A percentile compares a stretch with the other conserved stretches of the same genome.
phyloP scores from a whole-genome alignment of 441 rosid genomes.

The Cnidoscolus chayamansa region DNA sequence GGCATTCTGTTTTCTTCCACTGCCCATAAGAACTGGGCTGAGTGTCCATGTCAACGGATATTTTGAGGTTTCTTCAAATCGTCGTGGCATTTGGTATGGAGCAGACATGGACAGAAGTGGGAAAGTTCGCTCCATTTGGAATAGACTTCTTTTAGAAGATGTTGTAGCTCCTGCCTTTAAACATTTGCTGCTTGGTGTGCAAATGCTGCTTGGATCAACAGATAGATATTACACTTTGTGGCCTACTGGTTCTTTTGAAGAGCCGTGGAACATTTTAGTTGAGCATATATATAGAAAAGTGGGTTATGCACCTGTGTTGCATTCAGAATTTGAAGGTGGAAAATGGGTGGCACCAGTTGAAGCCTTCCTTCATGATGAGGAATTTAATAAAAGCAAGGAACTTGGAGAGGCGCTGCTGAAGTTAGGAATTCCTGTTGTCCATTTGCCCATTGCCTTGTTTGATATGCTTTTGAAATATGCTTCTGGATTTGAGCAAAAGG shows the following conservation, averaged over 20 bases:
- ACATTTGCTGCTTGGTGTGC: constrained; percentile 66
- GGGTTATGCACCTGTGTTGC: constrained; percentile 59
- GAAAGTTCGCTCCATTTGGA: constrained; percentile 92
- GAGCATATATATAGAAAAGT: constrained; percentile 73
- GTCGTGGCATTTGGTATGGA: constrained; percentile 99
- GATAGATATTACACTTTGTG: constrained; percentile 70
- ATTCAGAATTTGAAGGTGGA: constrained; percentile 72
- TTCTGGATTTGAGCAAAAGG: constrained; percentile 65
- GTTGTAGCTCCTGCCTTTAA: constrained; percentile 74
- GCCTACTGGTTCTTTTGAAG: constrained; percentile 90
- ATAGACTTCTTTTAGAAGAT: constrained; percentile 93
- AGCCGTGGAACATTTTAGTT: constrained; percentile 92
- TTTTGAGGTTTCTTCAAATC: constrained; percentile 97
- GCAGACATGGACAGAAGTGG: constrained; percentile 99
- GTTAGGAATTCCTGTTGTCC: constrained; percentile 88
- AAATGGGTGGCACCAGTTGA: constrained; percentile 80
- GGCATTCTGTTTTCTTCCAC: constrained; percentile 96
- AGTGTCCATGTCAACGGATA: constrained; percentile 88
- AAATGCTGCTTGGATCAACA: constrained; percentile 58
- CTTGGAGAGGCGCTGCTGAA: constrained; percentile 72
- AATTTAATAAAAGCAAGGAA: constrained; percentile 65
- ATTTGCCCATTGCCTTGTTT: constrained; percentile 65
- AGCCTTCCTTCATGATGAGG: constrained; percentile 88
- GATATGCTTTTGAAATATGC: constrained; percentile 71
- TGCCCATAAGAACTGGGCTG: constrained; percentile 94